Percentiles rank a stretch among this genome's conserved stretches.
Evolutionary conservation across 495 filamentous ascomycete genomes (phyloP).

Genomic region (Evansstolkia leycettana): DNA sequence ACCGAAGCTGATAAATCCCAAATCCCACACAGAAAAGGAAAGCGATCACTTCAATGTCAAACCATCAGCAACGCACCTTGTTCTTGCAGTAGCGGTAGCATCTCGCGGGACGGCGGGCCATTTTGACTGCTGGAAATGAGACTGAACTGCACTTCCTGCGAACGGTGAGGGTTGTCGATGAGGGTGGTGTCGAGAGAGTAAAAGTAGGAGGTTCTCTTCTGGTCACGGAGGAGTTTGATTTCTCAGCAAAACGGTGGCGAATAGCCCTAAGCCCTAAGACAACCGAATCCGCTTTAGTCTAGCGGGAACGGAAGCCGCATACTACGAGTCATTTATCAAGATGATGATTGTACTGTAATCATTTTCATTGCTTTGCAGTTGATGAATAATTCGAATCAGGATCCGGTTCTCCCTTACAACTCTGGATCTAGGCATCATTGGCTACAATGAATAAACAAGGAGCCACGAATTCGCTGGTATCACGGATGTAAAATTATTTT

Average conservation of each 20-base stretch:
- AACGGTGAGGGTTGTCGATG: slow-evolving; percentile 30
- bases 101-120: slow-evolving; percentile 96
- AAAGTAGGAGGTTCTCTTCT: slow-evolving; percentile 22
- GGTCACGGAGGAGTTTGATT: slow-evolving; percentile 32
- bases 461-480: too few relatives aligned
- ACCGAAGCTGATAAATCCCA: slow-evolving; percentile 21
- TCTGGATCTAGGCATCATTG: too few relatives aligned
- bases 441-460: too few relatives aligned
- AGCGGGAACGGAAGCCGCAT: too few relatives aligned
- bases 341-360: too few relatives aligned
- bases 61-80: slow-evolving; percentile 59
- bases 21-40: slow-evolving; percentile 11
- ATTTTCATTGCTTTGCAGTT: too few relatives aligned
- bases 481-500: neutral
- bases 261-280: slow-evolving; percentile 34
- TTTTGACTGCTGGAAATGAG: slow-evolving; percentile 60
- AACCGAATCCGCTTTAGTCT: slow-evolving; percentile 14
- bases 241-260: slow-evolving; percentile 36
- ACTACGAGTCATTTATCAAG: too few relatives aligned
- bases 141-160: slow-evolving; percentile 43
- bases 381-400: too few relatives aligned
- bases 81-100: slow-evolving; percentile 99
- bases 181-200: slow-evolving; percentile 24
- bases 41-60: slow-evolving; percentile 4
- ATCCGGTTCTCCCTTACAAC: too few relatives aligned